phyloP scores from a whole-genome alignment of 371 early-diverging fungal species.

The Mortierella sp. region DNA sequence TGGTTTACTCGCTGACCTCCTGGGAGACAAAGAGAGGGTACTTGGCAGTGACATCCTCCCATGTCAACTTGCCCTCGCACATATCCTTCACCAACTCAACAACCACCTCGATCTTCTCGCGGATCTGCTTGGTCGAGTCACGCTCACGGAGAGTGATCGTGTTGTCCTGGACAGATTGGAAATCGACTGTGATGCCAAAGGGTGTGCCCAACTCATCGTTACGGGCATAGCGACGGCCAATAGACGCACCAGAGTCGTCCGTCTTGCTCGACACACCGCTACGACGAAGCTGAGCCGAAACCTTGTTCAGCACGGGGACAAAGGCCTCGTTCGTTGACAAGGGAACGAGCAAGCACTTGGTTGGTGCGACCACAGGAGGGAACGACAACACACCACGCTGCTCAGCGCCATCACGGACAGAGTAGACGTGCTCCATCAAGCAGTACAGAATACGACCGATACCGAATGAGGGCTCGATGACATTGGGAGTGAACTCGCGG shows the following conservation, averaged over 20 bases:
- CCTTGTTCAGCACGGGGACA: conserved; percentile 59
- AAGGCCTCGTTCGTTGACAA: conserved; percentile 86
- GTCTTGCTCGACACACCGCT: conserved; percentile 80
- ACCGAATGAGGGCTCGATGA: conserved; percentile 99
- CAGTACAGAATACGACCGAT: conserved; percentile 99
- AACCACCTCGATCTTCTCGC: conserved; percentile 81
- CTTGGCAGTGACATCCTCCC: conserved; percentile 72
- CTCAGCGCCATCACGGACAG: conserved; percentile 92
- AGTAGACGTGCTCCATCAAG: conserved; percentile 97
- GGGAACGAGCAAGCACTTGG: conserved; percentile 95
- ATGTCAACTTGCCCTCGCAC: conserved; percentile 72
- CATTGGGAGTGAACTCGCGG: conserved; percentile 97
- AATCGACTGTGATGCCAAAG: conserved; percentile 99
- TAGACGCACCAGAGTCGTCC: conserved; percentile 92
- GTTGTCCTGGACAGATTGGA: conserved; percentile 93
- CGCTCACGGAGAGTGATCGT: conserved; percentile 98
- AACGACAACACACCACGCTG: conserved; percentile 87
- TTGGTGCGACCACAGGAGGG: conserved; percentile 93
- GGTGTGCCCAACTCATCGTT: conserved; percentile 99
- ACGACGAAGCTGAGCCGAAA: conserved; percentile 69
- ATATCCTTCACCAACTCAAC: conserved; percentile 78
- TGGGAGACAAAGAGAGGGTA: conserved; percentile 69
- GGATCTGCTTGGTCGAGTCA: conserved; percentile 97
- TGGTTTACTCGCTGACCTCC: conserved; percentile 47
- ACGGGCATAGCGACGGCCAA: conserved; percentile 98